Base-by-base conservation (phyloP, 169 alveolate species). In the Plasmodium blacklocki region DNA sequence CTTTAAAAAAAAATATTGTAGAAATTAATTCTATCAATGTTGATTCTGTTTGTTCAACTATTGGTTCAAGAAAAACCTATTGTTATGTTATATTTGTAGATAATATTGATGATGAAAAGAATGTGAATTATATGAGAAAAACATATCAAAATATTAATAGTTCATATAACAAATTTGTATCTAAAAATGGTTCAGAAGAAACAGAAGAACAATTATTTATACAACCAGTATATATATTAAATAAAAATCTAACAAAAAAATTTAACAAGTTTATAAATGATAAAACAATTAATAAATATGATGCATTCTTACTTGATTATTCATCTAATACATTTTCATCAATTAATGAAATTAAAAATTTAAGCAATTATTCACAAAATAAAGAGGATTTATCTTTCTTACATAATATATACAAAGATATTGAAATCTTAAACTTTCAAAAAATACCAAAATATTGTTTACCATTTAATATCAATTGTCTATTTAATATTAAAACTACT, bases 321-420 rank as follows among this genome's bases (percentile, higher is more conserved):
- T 83, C 91, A n/a, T 19, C 85, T 4, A 83, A 83, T 18, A 56
- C 83, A 12, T 83, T 54, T 56, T 80, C 91, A 19, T 5, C 63
- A 26, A 47, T 83, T 7, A 70, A 83, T 26, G 91, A 83, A 47
- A 83, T 83, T 45, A 83, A 83, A 67, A 67, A 83, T 39, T 83
- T 83, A 59, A 83, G 91, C 32, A 58, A 83, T 29, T 83, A 83
- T 47, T 83, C 91, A 6, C 74, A 83, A 62, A 58, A 68, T 15
- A 83, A 68, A 47, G 83, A 83, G 0, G 91, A 83, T 21, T 3
- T 83, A 43, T 29, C 76, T 3, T 83, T 83, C 43, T 83, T 83
- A 3, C 15, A 43, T 21, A 83, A 83, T n/a, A 83, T 83, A 47
- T 83, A 83, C 64, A 83, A 83, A 62, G 91, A 83, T 72, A 83